A percentile compares a stretch with the other conserved stretches of the same genome.
Evolutionary conservation across 2,329 filamentous ascomycete species (phyloP).

Genomic region (Fusarium pseudoanthophilum): DNA sequence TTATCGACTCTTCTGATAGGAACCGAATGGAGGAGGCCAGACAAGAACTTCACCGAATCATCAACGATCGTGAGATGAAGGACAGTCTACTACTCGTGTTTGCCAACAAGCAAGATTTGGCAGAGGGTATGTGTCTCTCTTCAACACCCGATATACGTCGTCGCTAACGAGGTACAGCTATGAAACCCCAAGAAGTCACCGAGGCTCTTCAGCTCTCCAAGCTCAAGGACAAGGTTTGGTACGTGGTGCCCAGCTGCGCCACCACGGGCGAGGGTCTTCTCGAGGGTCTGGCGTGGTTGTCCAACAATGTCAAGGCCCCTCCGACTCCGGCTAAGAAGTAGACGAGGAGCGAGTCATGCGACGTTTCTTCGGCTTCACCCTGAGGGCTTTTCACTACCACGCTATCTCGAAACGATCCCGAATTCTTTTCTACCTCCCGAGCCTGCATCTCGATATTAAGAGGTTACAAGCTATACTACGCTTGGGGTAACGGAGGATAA

Average conservation of each 20-base stretch:
- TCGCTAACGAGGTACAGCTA: conserved; percentile 60
- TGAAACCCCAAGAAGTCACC: conserved; percentile 83
- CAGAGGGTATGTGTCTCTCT: conserved; percentile 66
- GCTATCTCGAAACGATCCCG: conserved; percentile 14
- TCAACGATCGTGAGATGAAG: conserved; percentile 98
- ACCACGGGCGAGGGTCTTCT: conserved; percentile 84
- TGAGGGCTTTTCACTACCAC: conserved; percentile 1
- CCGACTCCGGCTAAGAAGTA: conserved; percentile 67
- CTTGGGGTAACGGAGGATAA: background rate
- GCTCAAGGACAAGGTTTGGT: conserved; percentile 86
- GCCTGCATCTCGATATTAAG: background rate
- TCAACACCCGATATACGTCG: too few species aligned
- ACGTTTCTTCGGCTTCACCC: background rate
- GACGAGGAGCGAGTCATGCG: conserved; percentile 9
- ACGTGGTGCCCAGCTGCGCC: conserved; percentile 84
- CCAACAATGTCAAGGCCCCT: conserved; percentile 81
- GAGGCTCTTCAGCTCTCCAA: conserved; percentile 79
- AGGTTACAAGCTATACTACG: background rate
- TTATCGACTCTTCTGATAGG: conserved; percentile 94
- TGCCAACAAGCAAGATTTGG: conserved; percentile 98
- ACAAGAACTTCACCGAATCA: conserved; percentile 94
- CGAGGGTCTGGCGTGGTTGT: conserved; percentile 85
- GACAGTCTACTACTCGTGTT: conserved; percentile 94
- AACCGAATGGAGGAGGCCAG: conserved; percentile 92
- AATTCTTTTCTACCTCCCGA: conserved; percentile 3